Evolutionary conservation across 1,139 yeast genomes (phyloP).

Genomic region (Protomyces inouyei): DNA sequence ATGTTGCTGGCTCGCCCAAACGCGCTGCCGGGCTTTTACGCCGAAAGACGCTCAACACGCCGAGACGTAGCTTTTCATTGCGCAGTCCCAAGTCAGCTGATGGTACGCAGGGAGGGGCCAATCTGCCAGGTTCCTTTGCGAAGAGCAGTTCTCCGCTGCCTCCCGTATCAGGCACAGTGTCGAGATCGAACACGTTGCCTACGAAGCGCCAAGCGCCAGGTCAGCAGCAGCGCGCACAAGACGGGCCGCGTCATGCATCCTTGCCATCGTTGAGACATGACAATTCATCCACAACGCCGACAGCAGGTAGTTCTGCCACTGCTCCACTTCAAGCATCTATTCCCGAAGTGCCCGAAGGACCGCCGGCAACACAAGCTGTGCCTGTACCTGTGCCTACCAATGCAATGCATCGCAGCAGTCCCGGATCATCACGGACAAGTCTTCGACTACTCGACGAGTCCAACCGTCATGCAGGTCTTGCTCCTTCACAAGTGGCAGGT

Average conservation of each 20-base stretch:
- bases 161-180: neutral
- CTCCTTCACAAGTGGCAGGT: neutral
- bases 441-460: neutral
- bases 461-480: neutral
- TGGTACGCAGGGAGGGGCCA: neutral
- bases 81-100: neutral
- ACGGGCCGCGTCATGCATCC: slow-evolving; percentile 9
- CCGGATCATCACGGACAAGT: neutral
- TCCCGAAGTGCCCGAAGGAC: neutral
- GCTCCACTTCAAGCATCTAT: neutral
- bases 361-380: neutral
- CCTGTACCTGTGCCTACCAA: neutral
- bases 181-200: slow-evolving; percentile 20
- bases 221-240: neutral
- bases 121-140: neutral
- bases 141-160: neutral
- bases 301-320: neutral
- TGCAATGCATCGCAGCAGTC: neutral
- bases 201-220: slow-evolving; percentile 14
- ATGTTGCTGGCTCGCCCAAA: neutral
- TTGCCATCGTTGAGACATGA: neutral
- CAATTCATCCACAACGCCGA: neutral
- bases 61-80: neutral
- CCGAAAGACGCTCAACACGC: slow-evolving; percentile 8
- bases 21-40: neutral